phyloP scores from a whole-genome alignment of 1,284 basidiomycete species.

The Ceratobasidium theobromae region DNA sequence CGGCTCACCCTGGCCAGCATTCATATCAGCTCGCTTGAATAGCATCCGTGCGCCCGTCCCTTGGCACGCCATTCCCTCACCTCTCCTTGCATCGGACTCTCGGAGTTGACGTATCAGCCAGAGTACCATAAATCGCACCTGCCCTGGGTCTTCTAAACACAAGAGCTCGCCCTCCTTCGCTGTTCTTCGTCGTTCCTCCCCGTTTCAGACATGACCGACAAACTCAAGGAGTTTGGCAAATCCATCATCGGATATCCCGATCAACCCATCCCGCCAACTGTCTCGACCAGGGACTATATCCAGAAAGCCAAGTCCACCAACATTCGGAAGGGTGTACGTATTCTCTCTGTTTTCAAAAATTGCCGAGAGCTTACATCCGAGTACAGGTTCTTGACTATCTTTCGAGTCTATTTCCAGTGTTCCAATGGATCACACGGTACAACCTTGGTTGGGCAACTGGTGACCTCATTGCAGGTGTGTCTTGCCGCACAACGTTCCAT shows the following conservation, averaged over 20 bases:
- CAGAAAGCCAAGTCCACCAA: slow-evolving; percentile 42
- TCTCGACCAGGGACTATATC: slow-evolving; percentile 59
- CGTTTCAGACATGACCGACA: slow-evolving; percentile 28
- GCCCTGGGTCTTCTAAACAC: slow-evolving; percentile 7
- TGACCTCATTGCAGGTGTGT: slow-evolving; percentile 72
- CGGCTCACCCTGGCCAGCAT: neutral
- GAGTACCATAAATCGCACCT: slow-evolving; percentile 1
- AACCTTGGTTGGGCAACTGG: slow-evolving; percentile 73
- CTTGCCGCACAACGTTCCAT: neutral
- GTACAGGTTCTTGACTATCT: slow-evolving; percentile 62
- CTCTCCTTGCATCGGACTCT: slow-evolving; percentile 9
- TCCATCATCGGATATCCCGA: slow-evolving; percentile 63
- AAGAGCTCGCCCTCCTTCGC: slow-evolving; percentile 1
- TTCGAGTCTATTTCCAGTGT: slow-evolving; percentile 74
- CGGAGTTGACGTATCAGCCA: slow-evolving; percentile 1
- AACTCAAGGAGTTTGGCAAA: slow-evolving; percentile 45
- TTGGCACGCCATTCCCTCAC: neutral
- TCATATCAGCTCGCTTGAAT: too few species aligned
- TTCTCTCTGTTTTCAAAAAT: neutral
- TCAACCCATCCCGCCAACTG: slow-evolving; percentile 52
- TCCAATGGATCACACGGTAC: slow-evolving; percentile 82
- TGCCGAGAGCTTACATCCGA: slow-evolving; percentile 27
- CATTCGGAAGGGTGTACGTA: slow-evolving; percentile 54
- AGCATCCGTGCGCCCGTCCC: neutral
- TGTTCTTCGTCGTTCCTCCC: neutral